phyloP scores from a whole-genome alignment of 345 rosid species.

The Combretum micranthum region DNA sequence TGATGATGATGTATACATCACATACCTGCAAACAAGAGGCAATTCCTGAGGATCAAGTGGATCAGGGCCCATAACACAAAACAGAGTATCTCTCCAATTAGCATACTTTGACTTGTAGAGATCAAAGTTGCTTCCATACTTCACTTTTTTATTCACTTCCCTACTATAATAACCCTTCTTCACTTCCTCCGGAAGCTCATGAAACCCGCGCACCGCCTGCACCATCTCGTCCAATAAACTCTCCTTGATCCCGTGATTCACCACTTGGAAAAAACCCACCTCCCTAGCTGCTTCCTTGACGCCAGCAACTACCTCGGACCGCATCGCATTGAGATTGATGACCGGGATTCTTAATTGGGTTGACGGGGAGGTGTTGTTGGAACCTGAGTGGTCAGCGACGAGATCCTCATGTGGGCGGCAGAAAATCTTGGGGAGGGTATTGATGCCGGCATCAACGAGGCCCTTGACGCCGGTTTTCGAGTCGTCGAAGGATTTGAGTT shows the following conservation, averaged over 20 bases:
- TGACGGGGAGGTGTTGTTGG: neutral
- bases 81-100: conserved; percentile 17
- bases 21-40: conserved; percentile 14
- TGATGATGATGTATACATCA: neutral
- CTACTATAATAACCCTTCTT: conserved; percentile 19
- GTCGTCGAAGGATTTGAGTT: conserved; percentile 25
- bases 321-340: conserved; percentile 9
- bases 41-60: conserved; percentile 12
- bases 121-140: conserved; percentile 27
- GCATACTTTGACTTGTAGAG: conserved; percentile 15
- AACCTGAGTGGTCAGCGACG: neutral
- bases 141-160: conserved; percentile 16
- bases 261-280: conserved; percentile 32
- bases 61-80: conserved; percentile 12
- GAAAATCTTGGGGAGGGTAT: conserved; percentile 20
- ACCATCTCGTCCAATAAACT: conserved; percentile 18
- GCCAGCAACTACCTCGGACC: conserved; percentile 10
- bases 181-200: conserved; percentile 25
- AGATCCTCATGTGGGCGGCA: conserved; percentile 10
- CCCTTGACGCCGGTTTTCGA: conserved; percentile 34
- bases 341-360: conserved; percentile 9
- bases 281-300: conserved; percentile 21
- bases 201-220: conserved; percentile 18
- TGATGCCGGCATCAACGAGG: conserved; percentile 23
- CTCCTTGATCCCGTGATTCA: conserved; percentile 18